Evolutionary conservation across 106 monocot species (phyloP).

Genomic region (Dendrobium chrysotoxum): DNA sequence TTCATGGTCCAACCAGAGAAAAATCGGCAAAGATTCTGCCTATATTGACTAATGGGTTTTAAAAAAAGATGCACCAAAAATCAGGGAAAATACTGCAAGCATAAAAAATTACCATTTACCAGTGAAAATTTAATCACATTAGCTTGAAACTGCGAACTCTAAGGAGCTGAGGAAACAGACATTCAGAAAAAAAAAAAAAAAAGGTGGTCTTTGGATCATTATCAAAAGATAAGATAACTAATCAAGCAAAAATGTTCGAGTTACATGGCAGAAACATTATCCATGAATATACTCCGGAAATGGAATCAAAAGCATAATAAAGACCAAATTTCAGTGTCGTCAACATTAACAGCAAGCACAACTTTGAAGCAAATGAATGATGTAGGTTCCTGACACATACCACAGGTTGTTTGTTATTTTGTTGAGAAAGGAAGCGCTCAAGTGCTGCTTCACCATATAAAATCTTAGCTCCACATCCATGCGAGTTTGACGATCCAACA

Average conservation of each 20-base stretch:
- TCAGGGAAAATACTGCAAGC: not conserved
- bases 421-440: slow-evolving; percentile 51
- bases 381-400: slow-evolving; percentile 34
- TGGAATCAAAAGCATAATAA: slow-evolving; percentile 1
- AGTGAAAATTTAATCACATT: not conserved
- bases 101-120: not conserved
- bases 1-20: not conserved
- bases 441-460: slow-evolving; percentile 63
- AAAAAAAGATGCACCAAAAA: not conserved
- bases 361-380: slow-evolving; percentile 12
- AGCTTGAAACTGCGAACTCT: not conserved
- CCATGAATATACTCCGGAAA: not conserved
- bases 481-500: slow-evolving; percentile 35
- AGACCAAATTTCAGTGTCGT: slow-evolving; percentile 12
- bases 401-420: slow-evolving; percentile 23
- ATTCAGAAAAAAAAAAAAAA: no score
- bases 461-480: slow-evolving; percentile 67
- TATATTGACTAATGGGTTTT: not conserved
- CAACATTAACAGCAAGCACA: slow-evolving; percentile 21
- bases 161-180: not conserved
- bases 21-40: not conserved
- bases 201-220: no score
- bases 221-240: not conserved
- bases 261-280: not conserved
- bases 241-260: not conserved